Evolutionary conservation across 345 rosid species (phyloP).

Genomic region (Toxicodendron radicans): DNA sequence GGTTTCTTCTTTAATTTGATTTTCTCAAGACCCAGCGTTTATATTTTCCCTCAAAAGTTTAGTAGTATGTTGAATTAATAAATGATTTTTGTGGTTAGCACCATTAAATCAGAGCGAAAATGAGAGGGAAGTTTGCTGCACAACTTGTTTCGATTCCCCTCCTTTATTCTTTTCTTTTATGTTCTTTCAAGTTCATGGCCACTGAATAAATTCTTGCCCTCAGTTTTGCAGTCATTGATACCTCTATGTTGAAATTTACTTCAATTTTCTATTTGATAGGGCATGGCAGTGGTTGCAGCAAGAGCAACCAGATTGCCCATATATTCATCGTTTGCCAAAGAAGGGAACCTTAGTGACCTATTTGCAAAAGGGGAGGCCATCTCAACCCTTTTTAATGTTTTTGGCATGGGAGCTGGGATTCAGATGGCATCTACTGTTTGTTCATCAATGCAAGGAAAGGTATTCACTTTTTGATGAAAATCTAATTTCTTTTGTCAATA

Average conservation of each 20-base stretch:
- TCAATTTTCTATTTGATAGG: slow-evolving; percentile 46
- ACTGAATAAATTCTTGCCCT: background rate
- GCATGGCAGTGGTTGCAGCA: slow-evolving; percentile 97
- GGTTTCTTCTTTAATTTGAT: background rate
- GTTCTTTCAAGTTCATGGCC: background rate
- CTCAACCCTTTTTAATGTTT: slow-evolving; percentile 87
- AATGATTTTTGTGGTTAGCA: background rate
- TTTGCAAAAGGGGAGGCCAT: slow-evolving; percentile 98
- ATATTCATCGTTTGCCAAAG: slow-evolving; percentile 95
- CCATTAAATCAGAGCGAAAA: background rate
- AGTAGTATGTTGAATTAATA: background rate
- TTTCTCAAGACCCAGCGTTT: background rate
- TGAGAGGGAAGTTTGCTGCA: background rate
- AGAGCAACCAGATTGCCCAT: slow-evolving; percentile 93
- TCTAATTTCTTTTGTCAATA: slow-evolving; percentile 15
- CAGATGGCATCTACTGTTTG: slow-evolving; percentile 88
- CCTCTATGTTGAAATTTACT: slow-evolving; percentile 14
- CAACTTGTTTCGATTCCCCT: background rate
- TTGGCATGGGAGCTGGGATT: slow-evolving; percentile 79
- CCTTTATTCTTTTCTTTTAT: background rate
- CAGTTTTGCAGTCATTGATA: background rate
- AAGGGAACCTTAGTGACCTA: slow-evolving; percentile 96
- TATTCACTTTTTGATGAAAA: slow-evolving; percentile 18
- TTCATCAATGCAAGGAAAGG: slow-evolving; percentile 93
- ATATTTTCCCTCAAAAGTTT: background rate